Conservation (phyloP, 495 filamentous ascomycete species). For the Neurospora sp. region DNA sequence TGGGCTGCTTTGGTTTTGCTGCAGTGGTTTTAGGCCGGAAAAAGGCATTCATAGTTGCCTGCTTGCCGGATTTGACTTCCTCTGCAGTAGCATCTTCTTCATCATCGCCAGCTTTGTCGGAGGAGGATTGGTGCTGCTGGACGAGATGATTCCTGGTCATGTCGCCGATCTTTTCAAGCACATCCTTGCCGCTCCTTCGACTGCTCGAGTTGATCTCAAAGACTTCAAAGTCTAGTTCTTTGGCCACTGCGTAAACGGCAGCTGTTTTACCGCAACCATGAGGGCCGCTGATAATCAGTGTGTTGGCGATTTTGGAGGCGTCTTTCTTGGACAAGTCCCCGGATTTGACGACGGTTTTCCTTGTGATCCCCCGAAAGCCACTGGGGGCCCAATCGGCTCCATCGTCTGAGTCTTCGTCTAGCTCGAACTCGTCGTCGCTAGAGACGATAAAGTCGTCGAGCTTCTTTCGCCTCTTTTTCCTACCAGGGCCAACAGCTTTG, state of each 20-base stretch:
- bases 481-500: conserved; percentile 36
- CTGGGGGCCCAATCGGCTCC: conserved; percentile 44
- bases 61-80: conserved; percentile 56
- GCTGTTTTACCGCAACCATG: conserved; percentile 90
- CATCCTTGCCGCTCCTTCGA: conserved; percentile 77
- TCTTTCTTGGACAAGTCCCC: conserved; percentile 40
- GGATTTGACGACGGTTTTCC: conserved; percentile 55
- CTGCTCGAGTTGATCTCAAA: conserved; percentile 87
- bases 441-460: conserved; percentile 79
- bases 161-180: conserved; percentile 85
- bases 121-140: conserved; percentile 24
- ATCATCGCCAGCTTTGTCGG: conserved; percentile 9
- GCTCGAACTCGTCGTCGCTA: conserved; percentile 73
- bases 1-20: conserved; percentile 17
- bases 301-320: conserved; percentile 37
- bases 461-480: conserved; percentile 62
- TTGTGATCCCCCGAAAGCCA: conserved; percentile 25
- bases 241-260: conserved; percentile 85
- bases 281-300: conserved; percentile 80
- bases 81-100: conserved; percentile 36
- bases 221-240: conserved; percentile 86
- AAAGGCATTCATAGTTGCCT: conserved; percentile 71
- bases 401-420: conserved; percentile 60
- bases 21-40: conserved; percentile 46
- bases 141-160: conserved; percentile 96